A percentile compares a stretch with the other conserved stretches of the same genome.
Evolutionary conservation across 2,329 filamentous ascomycete genomes (phyloP).

Genomic region (Pyricularia pennisetigena): DNA sequence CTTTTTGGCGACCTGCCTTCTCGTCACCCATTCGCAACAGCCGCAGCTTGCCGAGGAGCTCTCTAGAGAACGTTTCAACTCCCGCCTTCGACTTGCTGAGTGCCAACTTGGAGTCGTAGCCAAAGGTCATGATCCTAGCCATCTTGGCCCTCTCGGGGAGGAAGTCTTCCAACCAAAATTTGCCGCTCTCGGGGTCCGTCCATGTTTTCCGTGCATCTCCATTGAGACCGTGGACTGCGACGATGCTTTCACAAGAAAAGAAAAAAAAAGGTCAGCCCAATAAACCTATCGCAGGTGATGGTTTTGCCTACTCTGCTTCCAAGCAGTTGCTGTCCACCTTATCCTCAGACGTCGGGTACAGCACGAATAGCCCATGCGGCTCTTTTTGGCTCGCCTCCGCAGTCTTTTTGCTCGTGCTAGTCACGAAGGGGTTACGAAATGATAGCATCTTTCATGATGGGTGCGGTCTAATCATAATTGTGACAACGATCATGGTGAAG

Average conservation of each 20-base stretch:
- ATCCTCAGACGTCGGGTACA: background rate
- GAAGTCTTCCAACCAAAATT: background rate
- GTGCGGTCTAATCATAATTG: background rate
- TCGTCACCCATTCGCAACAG: background rate
- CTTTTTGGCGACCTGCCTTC: background rate
- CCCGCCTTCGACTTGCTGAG: background rate
- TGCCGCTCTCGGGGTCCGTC: background rate
- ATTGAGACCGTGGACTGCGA: background rate
- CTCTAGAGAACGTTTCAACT: background rate
- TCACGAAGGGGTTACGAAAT: background rate
- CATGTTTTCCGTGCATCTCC: background rate
- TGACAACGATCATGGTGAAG: background rate
- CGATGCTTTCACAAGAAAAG: background rate
- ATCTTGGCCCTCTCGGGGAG: background rate
- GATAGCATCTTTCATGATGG: background rate
- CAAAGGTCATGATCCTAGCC: conserved; percentile 1
- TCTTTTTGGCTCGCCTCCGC: background rate
- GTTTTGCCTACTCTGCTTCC: background rate
- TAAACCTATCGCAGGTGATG: background rate
- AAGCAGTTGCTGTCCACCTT: background rate
- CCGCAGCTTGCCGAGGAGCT: background rate
- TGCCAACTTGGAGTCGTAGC: background rate
- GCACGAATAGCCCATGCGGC: background rate
- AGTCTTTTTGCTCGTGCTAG: background rate
- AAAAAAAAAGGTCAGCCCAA: background rate